These are phyloP conservation scores for Saccharomycopsis hybrid DNA, from an alignment of 1,139 yeast genomes.

Conservation along the genomic window DNA sequence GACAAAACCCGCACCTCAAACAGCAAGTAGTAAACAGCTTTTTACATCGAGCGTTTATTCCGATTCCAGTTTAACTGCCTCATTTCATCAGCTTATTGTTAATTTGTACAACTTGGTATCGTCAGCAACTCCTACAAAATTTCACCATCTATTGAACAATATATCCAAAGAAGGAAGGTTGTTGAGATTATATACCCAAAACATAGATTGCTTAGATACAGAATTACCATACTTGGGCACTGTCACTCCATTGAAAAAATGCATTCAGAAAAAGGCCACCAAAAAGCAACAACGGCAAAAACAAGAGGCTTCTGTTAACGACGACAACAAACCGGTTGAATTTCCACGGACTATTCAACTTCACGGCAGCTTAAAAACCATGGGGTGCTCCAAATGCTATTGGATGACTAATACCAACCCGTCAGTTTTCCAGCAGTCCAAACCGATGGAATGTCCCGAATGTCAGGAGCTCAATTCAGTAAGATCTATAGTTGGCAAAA, in stretches of 20 bases:
- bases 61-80: conserved; percentile 49
- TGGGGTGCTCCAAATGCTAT: conserved; percentile 73
- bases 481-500: conserved; percentile 45
- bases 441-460: conserved; percentile 35
- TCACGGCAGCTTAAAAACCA: conserved; percentile 68
- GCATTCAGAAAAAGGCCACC: conserved; percentile 27
- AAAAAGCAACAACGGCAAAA: neutral
- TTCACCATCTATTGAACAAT: conserved; percentile 56
- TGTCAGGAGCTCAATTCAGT: conserved; percentile 37
- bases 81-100: conserved; percentile 70
- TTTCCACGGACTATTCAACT: conserved; percentile 60
- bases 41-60: conserved; percentile 79
- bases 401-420: conserved; percentile 39
- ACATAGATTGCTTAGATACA: conserved; percentile 42
- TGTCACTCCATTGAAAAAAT: conserved; percentile 35
- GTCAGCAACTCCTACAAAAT: conserved; percentile 61
- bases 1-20: conserved; percentile 17
- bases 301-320: neutral
- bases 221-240: conserved; percentile 42
- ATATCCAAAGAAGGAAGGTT: conserved; percentile 59
- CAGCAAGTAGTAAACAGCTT: conserved; percentile 48
- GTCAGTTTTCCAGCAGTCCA: conserved; percentile 30
- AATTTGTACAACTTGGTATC: conserved; percentile 52
- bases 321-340: neutral
- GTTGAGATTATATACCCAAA: conserved; percentile 47